A percentile compares a stretch with the other conserved stretches of the same genome.
These are phyloP conservation scores for Geoglossum cookeanum DNA, from an alignment of 2,329 filamentous ascomycete species.

Conservation along the genomic window DNA sequence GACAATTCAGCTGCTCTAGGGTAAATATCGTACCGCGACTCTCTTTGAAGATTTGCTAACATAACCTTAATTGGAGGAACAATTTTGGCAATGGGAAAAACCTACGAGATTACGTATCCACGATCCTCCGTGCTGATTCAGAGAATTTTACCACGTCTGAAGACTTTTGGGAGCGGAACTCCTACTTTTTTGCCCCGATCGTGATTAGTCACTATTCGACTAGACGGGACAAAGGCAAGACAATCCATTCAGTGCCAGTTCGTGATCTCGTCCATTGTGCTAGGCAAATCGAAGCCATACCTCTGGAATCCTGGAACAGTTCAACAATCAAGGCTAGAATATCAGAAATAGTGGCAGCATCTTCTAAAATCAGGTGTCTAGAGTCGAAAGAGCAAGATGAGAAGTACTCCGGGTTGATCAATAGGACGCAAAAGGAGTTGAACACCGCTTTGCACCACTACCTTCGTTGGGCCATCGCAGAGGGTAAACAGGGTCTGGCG, in stretches of 20 bases:
- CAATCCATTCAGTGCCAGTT: background rate
- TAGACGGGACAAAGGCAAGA: background rate
- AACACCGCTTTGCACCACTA: constrained; percentile 33
- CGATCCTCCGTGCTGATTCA: constrained; percentile 33
- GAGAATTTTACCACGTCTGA: constrained; percentile 36
- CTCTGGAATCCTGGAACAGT: constrained; percentile 2
- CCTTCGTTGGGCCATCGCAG: constrained; percentile 36
- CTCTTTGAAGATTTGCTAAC: constrained; percentile 1
- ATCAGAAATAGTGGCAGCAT: constrained; percentile 1
- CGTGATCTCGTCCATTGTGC: background rate
- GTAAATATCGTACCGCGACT: background rate
- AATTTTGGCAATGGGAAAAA: constrained; percentile 15
- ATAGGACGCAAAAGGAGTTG: constrained; percentile 16
- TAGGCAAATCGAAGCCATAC: background rate
- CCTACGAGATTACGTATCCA: constrained; percentile 28
- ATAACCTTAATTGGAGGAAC: constrained; percentile 11
- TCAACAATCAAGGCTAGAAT: background rate
- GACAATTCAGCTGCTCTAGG: background rate
- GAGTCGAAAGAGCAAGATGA: background rate
- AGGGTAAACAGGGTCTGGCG: constrained; percentile 32
- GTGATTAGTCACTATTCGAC: constrained; percentile 10
- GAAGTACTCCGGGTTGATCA: constrained; percentile 1
- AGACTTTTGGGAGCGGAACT: constrained; percentile 36
- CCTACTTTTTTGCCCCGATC: constrained; percentile 34
- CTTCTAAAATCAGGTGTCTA: background rate